Evolutionary conservation across 305 asterid genomes (phyloP).

Genomic region (Caryopteris hybrid): DNA sequence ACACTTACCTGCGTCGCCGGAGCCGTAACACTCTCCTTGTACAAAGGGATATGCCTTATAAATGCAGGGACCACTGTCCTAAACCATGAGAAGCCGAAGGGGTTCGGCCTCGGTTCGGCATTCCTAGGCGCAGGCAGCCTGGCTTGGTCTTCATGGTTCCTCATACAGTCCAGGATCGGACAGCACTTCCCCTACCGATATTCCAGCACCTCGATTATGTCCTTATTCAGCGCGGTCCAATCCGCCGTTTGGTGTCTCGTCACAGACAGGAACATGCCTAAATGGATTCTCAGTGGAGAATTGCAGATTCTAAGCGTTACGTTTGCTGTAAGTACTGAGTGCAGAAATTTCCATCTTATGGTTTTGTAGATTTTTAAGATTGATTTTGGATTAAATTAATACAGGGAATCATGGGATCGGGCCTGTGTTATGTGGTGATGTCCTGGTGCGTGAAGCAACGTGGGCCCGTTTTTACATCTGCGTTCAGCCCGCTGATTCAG

Average conservation of each 20-base stretch:
- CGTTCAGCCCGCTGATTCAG: slow-evolving; percentile 73
- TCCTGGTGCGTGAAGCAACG: slow-evolving; percentile 68
- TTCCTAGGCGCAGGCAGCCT: slow-evolving; percentile 46
- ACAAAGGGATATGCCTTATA: slow-evolving; percentile 51
- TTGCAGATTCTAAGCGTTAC: slow-evolving; percentile 41
- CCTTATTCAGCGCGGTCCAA: slow-evolving; percentile 57
- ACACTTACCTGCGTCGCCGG: slow-evolving; percentile 48
- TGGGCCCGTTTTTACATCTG: slow-evolving; percentile 78
- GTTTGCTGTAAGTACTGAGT: slow-evolving; percentile 54
- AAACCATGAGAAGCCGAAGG: neutral
- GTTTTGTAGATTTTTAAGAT: no score
- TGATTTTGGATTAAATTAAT: no score
- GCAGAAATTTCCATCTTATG: no score
- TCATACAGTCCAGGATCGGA: slow-evolving; percentile 62
- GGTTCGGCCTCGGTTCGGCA: slow-evolving; percentile 46
- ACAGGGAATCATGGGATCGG: slow-evolving; percentile 80
- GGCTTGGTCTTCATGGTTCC: slow-evolving; percentile 79
- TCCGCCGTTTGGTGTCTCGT: slow-evolving; percentile 40
- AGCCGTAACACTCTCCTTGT: slow-evolving; percentile 43
- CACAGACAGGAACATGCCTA: slow-evolving; percentile 38
- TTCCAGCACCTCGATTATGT: slow-evolving; percentile 66
- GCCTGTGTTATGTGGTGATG: slow-evolving; percentile 55
- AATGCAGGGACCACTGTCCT: neutral
- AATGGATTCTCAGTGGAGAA: slow-evolving; percentile 52
- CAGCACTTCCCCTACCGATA: slow-evolving; percentile 48